Conservation (phyloP, 1,139 yeast species). For the Candida sojae region DNA sequence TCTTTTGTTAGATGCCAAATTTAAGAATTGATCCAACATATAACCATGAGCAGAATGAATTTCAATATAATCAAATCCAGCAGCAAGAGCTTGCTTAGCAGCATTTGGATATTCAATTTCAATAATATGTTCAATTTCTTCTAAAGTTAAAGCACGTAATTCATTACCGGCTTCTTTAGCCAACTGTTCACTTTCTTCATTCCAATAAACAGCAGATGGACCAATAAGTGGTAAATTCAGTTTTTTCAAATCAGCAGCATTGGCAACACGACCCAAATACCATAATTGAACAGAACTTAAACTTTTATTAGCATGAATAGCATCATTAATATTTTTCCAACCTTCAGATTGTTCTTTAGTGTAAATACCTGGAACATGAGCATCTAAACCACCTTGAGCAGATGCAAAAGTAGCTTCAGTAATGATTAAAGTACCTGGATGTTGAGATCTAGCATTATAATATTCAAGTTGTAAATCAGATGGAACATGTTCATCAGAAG, state of each 20-base stretch:
- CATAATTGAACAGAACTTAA: constrained; percentile 58
- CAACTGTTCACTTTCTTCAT: constrained; percentile 22
- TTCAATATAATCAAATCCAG: constrained; percentile 73
- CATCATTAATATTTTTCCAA: constrained; percentile 53
- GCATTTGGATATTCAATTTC: constrained; percentile 38
- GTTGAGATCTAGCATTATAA: constrained; percentile 52
- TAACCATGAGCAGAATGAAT: constrained; percentile 73
- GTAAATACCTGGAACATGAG: constrained; percentile 57
- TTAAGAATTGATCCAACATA: constrained; percentile 60
- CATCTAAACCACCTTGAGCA: constrained; percentile 34
- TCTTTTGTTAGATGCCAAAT: constrained; percentile 49
- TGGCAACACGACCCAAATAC: constrained; percentile 59
- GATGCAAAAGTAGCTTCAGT: constrained; percentile 37
- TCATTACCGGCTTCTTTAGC: constrained; percentile 32
- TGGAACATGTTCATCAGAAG: constrained; percentile 41
- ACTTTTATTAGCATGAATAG: constrained; percentile 55
- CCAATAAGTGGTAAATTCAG: constrained; percentile 26
- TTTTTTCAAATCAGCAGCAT: constrained; percentile 40
- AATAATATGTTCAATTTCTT: constrained; percentile 43
- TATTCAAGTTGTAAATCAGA: constrained; percentile 49
- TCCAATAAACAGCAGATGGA: constrained; percentile 25
- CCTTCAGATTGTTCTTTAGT: constrained; percentile 44
- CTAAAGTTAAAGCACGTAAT: constrained; percentile 40
- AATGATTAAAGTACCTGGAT: constrained; percentile 57
- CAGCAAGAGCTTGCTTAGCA: constrained; percentile 49